Evolutionary conservation across 2,329 filamentous ascomycete genomes (phyloP).

Genomic region (Samsoniella hepiali): DNA sequence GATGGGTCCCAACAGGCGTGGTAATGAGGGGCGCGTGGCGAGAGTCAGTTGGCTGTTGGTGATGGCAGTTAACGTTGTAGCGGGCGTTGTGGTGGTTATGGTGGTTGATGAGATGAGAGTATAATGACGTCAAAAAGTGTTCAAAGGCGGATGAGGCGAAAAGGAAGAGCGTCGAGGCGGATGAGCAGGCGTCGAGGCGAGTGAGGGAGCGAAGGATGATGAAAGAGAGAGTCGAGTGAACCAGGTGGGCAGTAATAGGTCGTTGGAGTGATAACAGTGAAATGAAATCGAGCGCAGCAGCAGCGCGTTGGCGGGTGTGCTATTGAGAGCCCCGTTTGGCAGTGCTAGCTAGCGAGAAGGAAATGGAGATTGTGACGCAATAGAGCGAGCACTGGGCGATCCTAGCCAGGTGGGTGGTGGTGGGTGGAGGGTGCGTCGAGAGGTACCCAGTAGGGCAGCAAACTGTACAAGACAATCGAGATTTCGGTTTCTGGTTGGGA

Average conservation of each 20-base stretch:
- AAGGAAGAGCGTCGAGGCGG: neutral
- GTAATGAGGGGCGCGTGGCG: neutral
- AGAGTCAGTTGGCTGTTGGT: neutral
- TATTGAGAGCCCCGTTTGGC: conserved; percentile 13
- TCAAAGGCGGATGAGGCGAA: neutral
- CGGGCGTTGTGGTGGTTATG: neutral
- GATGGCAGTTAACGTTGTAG: neutral
- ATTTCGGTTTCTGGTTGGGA: conserved; percentile 2
- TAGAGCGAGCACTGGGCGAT: conserved; percentile 18
- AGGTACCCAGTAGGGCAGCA: conserved; percentile 4
- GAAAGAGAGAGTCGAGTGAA: conserved; percentile 7
- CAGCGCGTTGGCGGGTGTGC: conserved; percentile 2
- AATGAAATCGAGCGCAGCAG: neutral
- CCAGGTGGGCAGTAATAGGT: neutral
- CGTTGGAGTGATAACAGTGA: neutral
- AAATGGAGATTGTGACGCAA: conserved; percentile 18
- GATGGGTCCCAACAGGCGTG: neutral
- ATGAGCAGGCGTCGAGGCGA: neutral
- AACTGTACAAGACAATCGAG: conserved; percentile 13
- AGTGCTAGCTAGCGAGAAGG: conserved; percentile 10
- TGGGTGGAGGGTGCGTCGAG: conserved; percentile 12
- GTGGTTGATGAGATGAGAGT: neutral
- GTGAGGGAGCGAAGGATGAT: neutral
- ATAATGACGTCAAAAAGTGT: conserved; percentile 10
- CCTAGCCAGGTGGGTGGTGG: conserved; percentile 7